A percentile compares a stretch with the other conserved stretches of the same genome.
These are phyloP conservation scores for Saccharomycodes ludwigii DNA, from an alignment of 805 yeast species.

Conservation along the genomic window DNA sequence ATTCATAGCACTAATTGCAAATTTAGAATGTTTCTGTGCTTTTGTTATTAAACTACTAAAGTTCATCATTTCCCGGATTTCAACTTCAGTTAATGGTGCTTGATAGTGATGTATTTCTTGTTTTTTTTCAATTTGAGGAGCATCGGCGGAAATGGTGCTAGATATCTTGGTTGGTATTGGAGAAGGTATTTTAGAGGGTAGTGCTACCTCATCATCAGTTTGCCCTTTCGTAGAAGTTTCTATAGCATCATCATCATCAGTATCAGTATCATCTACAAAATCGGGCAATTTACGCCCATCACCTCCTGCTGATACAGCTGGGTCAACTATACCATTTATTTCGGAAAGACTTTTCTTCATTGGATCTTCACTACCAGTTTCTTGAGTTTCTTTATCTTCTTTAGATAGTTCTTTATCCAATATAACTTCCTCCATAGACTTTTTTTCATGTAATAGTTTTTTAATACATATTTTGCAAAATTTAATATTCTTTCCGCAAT, in stretches of 20 bases:
- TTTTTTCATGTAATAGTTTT: slow-evolving; percentile 4
- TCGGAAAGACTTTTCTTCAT: no score
- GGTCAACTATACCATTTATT: no score
- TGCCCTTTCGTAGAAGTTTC: neutral
- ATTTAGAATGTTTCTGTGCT: slow-evolving; percentile 60
- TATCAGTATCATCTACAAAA: slow-evolving; percentile 1
- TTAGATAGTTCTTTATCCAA: neutral
- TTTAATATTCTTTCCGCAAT: slow-evolving; percentile 1
- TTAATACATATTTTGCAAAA: slow-evolving; percentile 1
- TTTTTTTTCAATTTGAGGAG: neutral
- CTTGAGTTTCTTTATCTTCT: slow-evolving; percentile 1
- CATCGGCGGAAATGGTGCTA: neutral
- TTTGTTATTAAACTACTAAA: slow-evolving; percentile 42
- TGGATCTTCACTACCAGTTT: neutral
- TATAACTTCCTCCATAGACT: neutral
- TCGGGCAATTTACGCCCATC: slow-evolving; percentile 1
- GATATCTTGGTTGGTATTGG: slow-evolving; percentile 1
- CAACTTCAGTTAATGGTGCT: slow-evolving; percentile 21
- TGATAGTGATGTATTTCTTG: neutral
- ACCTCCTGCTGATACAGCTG: slow-evolving; percentile 1
- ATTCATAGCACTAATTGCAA: slow-evolving; percentile 67
- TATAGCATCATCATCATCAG: slow-evolving; percentile 2
- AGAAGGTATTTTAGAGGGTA: neutral
- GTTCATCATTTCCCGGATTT: slow-evolving; percentile 38
- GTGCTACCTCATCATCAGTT: neutral